A percentile compares a stretch with the other conserved stretches of the same genome.
phyloP scores from a whole-genome alignment of 2,329 filamentous ascomycete species.

The Ophiostoma sp. region DNA sequence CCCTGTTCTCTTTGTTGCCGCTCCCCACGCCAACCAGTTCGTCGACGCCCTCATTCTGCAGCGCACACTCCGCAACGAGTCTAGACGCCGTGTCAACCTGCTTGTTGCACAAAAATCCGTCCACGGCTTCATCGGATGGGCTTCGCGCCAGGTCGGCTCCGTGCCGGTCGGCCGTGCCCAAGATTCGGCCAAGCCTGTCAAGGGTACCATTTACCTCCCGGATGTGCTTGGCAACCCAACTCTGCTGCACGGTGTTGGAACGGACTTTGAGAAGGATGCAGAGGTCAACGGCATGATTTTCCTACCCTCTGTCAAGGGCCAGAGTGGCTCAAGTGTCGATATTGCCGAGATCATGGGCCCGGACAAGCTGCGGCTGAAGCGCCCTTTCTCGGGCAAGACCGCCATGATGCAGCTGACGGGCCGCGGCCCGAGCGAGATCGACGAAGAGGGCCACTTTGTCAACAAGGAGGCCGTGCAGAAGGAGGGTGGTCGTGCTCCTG shows the following conservation, averaged over 20 bases:
- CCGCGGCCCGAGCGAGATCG: conserved; percentile 56
- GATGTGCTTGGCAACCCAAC: conserved; percentile 81
- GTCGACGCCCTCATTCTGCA: conserved; percentile 93
- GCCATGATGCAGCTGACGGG: conserved; percentile 78
- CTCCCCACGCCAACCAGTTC: conserved; percentile 97
- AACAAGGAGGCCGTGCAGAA: conserved; percentile 45
- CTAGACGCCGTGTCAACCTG: conserved; percentile 81
- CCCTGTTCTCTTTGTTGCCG: conserved; percentile 90
- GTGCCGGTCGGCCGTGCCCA: conserved; percentile 91
- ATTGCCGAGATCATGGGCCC: conserved; percentile 75
- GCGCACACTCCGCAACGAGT: conserved; percentile 80
- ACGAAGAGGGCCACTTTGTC: conserved; percentile 58
- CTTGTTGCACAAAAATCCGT: conserved; percentile 95
- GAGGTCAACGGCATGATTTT: conserved; percentile 80
- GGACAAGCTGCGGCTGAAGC: conserved; percentile 80
- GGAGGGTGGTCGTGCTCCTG: conserved; percentile 45
- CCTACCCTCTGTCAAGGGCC: conserved; percentile 74
- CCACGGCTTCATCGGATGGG: conserved; percentile 83
- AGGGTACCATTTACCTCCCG: conserved; percentile 79
- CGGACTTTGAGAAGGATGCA: conserved; percentile 72
- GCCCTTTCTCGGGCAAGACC: conserved; percentile 72
- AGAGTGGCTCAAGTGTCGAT: conserved; percentile 71
- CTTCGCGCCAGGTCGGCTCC: conserved; percentile 77
- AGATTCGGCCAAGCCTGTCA: conserved; percentile 74
- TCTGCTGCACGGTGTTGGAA: conserved; percentile 70